phyloP scores from a whole-genome alignment of 164 flowering plant species.

The Tetrastigma voinierianum region DNA sequence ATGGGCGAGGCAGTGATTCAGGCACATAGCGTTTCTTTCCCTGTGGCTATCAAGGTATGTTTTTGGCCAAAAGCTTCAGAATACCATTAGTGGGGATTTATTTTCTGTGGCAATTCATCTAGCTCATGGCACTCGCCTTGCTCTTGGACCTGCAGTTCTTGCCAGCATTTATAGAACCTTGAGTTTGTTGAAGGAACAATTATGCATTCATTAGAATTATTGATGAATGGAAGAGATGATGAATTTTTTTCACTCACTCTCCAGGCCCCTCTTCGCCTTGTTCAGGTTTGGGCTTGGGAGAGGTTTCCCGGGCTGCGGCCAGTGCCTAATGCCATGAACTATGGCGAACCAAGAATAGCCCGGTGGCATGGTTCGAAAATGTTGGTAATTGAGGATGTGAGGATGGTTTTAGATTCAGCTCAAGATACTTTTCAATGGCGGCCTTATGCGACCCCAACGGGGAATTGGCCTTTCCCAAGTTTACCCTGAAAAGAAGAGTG shows the following conservation, averaged over 20 bases:
- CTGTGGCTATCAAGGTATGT: slow-evolving; percentile 29
- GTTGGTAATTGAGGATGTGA: neutral
- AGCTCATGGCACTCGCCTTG: slow-evolving; percentile 40
- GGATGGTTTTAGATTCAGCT: slow-evolving; percentile 1
- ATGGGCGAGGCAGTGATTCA: slow-evolving; percentile 4
- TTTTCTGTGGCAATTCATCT: slow-evolving; percentile 39
- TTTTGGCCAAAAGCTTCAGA: neutral
- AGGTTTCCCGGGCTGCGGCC: slow-evolving; percentile 28
- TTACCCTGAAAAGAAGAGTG: slow-evolving; percentile 18
- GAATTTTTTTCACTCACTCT: neutral
- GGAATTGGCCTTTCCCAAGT: neutral
- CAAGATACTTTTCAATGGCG: slow-evolving; percentile 23
- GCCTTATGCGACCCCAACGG: slow-evolving; percentile 15
- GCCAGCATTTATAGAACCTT: slow-evolving; percentile 49
- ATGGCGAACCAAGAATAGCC: slow-evolving; percentile 29
- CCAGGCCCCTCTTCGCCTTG: slow-evolving; percentile 26
- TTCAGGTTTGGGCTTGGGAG: slow-evolving; percentile 39
- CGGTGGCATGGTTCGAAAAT: slow-evolving; percentile 19
- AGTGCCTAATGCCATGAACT: neutral
- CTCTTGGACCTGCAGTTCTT: slow-evolving; percentile 54
- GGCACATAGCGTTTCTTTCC: slow-evolving; percentile 39
- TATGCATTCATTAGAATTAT: neutral
- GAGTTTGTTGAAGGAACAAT: slow-evolving; percentile 21
- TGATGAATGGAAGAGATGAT: neutral
- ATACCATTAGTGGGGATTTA: neutral